phyloP scores from a whole-genome alignment of 2,329 filamentous ascomycete species.

The Nemania serpens region DNA sequence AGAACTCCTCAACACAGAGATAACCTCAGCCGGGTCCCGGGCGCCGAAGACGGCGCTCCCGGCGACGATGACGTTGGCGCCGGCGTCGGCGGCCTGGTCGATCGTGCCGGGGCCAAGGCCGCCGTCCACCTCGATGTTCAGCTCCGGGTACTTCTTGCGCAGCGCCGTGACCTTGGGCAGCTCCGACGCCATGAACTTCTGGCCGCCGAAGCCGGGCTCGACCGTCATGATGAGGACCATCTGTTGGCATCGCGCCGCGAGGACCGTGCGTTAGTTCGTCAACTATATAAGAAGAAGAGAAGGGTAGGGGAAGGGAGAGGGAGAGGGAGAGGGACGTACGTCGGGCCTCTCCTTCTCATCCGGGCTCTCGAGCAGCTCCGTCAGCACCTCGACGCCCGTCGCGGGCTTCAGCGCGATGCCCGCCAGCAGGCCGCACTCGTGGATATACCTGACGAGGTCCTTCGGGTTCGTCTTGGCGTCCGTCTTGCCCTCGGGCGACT shows the following conservation, averaged over 20 bases:
- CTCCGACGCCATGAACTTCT: slow-evolving; percentile 97
- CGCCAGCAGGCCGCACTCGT: slow-evolving; percentile 83
- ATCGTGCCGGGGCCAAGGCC: slow-evolving; percentile 88
- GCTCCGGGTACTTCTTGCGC: slow-evolving; percentile 80
- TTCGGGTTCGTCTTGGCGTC: slow-evolving; percentile 78
- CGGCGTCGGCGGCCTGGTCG: slow-evolving; percentile 90
- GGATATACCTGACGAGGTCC: slow-evolving; percentile 88
- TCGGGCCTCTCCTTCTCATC: slow-evolving; percentile 81
- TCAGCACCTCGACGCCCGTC: slow-evolving; percentile 88
- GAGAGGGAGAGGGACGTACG: slow-evolving; percentile 58
- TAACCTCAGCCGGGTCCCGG: slow-evolving; percentile 84
- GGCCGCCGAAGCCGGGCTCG: slow-evolving; percentile 93
- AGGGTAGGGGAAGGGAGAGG: neutral
- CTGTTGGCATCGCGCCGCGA: slow-evolving; percentile 50
- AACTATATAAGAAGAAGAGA: neutral
- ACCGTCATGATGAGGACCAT: slow-evolving; percentile 99
- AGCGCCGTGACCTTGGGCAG: slow-evolving; percentile 90
- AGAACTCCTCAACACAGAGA: slow-evolving; percentile 75
- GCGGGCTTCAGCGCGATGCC: slow-evolving; percentile 95
- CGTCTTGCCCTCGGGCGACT: slow-evolving; percentile 71
- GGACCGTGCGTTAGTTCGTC: neutral
- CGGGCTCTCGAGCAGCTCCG: slow-evolving; percentile 79
- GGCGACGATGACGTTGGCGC: slow-evolving; percentile 97
- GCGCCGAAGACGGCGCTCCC: slow-evolving; percentile 96
- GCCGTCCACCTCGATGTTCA: slow-evolving; percentile 98